A percentile compares a stretch with the other conserved stretches of the same genome.
Evolutionary conservation across 768 basidiomycete species (phyloP).

Genomic region (Kockovaella imperatae): DNA sequence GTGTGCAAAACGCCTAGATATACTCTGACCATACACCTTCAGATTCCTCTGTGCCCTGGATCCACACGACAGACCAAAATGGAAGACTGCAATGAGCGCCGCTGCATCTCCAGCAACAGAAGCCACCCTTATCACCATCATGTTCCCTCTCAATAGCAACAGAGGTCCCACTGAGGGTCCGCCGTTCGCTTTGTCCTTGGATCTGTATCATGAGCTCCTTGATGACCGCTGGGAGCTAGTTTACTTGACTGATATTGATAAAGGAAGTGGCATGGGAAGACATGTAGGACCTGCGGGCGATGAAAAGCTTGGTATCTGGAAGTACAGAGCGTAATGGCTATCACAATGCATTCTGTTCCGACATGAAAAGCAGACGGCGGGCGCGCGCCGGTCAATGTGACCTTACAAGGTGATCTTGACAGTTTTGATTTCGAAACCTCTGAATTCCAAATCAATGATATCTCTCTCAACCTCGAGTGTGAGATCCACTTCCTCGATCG

Average conservation of each 20-base stretch:
- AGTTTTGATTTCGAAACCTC: constrained; percentile 68
- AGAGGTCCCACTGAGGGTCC: constrained; percentile 9
- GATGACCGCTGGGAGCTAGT: constrained; percentile 30
- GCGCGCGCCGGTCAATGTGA: not conserved
- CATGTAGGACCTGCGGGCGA: constrained; percentile 14
- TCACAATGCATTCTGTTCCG: too few species aligned
- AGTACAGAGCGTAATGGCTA: not conserved
- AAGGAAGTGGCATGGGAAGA: constrained; percentile 14
- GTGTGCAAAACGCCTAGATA: constrained; percentile 15
- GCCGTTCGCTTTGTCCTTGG: constrained; percentile 24
- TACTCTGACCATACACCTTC: not conserved
- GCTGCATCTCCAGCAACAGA: constrained; percentile 8
- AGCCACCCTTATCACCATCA: constrained; percentile 32
- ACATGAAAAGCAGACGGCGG: too few species aligned
- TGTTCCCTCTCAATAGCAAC: constrained; percentile 30
- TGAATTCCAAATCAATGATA: constrained; percentile 52
- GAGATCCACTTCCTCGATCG: too few species aligned
- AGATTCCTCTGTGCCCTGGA: constrained; percentile 42
- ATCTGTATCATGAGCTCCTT: constrained; percentile 32
- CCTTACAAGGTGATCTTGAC: not conserved
- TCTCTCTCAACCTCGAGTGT: not conserved
- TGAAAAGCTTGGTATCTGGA: constrained; percentile 24
- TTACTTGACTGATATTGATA: constrained; percentile 12
- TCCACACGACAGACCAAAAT: constrained; percentile 16
- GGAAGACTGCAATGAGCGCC: constrained; percentile 17